phyloP scores from a whole-genome alignment of 2,329 filamentous ascomycete genomes.

The Aspergillus tanneri region DNA sequence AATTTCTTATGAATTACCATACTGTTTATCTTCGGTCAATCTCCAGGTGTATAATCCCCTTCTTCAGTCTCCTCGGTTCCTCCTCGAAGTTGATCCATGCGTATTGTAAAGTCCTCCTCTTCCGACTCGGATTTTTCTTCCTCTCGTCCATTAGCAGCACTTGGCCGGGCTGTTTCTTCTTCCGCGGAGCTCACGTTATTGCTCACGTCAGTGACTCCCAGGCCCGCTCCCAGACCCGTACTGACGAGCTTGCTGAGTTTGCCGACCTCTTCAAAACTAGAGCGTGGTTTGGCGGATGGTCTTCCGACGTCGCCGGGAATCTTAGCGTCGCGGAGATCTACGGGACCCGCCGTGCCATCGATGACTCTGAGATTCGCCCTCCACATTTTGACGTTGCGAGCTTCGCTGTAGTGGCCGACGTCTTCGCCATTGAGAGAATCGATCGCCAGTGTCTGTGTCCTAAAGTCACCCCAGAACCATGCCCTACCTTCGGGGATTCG shows the following conservation, averaged over 20 bases:
- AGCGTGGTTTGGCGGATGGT: conserved; percentile 21
- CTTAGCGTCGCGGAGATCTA: conserved; percentile 29
- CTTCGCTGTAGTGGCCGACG: conserved; percentile 47
- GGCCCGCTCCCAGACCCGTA: conserved; percentile 32
- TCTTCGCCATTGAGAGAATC: conserved; percentile 56
- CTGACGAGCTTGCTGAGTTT: conserved; percentile 44
- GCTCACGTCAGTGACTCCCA: conserved; percentile 29
- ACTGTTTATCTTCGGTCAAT: conserved; percentile 23
- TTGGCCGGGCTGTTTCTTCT: conserved; percentile 6
- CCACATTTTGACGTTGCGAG: conserved; percentile 49
- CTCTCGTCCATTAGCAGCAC: conserved; percentile 10
- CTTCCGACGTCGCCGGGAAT: conserved; percentile 30
- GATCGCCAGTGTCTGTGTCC: conserved; percentile 57
- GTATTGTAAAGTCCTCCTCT: conserved; percentile 16
- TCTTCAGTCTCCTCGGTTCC: conserved; percentile 30
- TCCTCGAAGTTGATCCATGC: conserved; percentile 21
- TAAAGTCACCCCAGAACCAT: conserved; percentile 60
- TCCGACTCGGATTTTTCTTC: conserved; percentile 11
- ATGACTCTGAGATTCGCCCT: conserved; percentile 48
- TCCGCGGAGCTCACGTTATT: conserved; percentile 27
- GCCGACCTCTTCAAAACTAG: conserved; percentile 32
- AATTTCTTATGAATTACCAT: too few species aligned
- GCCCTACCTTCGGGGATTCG: conserved; percentile 48
- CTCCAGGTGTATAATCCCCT: conserved; percentile 26
- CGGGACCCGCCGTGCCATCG: conserved; percentile 33